Evolutionary conservation across 2,329 filamentous ascomycete genomes (phyloP), one percentile per base, ranked within the genome.

Genomic region (Coleophoma eucalyptorum): DNA sequence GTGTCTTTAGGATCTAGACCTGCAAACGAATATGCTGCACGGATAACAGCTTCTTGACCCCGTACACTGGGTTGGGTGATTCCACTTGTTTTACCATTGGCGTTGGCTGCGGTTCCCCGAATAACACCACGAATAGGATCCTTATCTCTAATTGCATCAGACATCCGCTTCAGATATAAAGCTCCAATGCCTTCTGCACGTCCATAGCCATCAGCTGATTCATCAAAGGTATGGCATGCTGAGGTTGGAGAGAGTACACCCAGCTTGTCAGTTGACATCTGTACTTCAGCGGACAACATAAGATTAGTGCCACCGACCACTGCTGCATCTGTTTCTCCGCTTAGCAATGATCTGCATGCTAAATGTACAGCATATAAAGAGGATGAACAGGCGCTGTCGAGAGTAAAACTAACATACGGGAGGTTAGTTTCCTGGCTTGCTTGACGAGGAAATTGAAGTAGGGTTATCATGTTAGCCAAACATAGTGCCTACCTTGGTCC

Each of bases 131-230:
- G 65, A 16, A 78, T 72, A 0, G 63, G 62, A 54, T 78, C 70
- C 5, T 65, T 63, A 32, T 72, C 69, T 37, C 60, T 58, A 12
- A 77, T 45, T 1, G 75, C 75, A 38, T 70, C 61, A 13, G 69
- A 67, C 5, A 87, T 67, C 2, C 74, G 74, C 64, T 86, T 87
- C 44, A 87, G 60, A 3, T 86, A 59, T 1, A 87, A 65, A n/a
- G 80, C 72, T 0, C 74, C 81, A 21, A 80, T 71, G 0, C 83
- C 84, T 58, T 88, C 84, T 1, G 82, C 84, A 34, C 83, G 73
- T 0, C 78, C 82, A 59, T 87, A 88, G 1, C 84, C 85, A 51
- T 81, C 78, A 16, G 80, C 84, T 3, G 33, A 35, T 35, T 10
- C 33, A 35, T 35, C 33, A 35, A 35, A 35, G 10, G 33, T 35